These are phyloP conservation scores for Mortierella claussenii DNA, from an alignment of 192 early-diverging fungal genomes.

Conservation along the genomic window DNA sequence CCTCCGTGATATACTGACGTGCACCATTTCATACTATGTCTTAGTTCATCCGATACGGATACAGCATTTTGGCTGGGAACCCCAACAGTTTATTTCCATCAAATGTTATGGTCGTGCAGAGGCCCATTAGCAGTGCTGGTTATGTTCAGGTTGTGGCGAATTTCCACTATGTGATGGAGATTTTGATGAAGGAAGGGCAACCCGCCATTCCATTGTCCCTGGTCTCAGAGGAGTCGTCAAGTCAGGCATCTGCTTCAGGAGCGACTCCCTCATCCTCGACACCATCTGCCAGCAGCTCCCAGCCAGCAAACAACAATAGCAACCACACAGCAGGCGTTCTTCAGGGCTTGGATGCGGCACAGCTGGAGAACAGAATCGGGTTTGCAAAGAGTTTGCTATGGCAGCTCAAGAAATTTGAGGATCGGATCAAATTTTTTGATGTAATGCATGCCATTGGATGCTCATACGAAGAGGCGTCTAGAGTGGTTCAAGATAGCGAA, in stretches of 20 bases:
- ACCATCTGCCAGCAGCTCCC: slow-evolving; percentile 3
- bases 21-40: too few species aligned
- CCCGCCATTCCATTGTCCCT: slow-evolving; percentile 14
- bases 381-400: slow-evolving; percentile 54
- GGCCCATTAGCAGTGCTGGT: slow-evolving; percentile 20
- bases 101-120: slow-evolving; percentile 47
- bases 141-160: slow-evolving; percentile 45
- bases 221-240: slow-evolving; percentile 11
- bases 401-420: slow-evolving; percentile 58
- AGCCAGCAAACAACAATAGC: neutral
- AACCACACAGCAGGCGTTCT: neutral
- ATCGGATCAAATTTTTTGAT: slow-evolving; percentile 51
- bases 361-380: slow-evolving; percentile 56
- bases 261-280: slow-evolving; percentile 20
- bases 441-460: slow-evolving; percentile 62
- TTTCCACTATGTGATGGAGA: slow-evolving; percentile 59
- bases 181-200: slow-evolving; percentile 54
- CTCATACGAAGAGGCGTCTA: slow-evolving; percentile 55
- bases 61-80: slow-evolving; percentile 22
- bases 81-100: slow-evolving; percentile 19
- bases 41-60: slow-evolving; percentile 51
- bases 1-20: too few species aligned
- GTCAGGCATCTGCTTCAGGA: slow-evolving; percentile 1
- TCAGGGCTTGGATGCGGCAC: slow-evolving; percentile 35
- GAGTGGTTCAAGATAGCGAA: slow-evolving; percentile 48